Evolutionary conservation across 208 protist genomes (phyloP), one percentile per base, ranked within the genome.

Genomic region (Naegleria lovaniensis): DNA sequence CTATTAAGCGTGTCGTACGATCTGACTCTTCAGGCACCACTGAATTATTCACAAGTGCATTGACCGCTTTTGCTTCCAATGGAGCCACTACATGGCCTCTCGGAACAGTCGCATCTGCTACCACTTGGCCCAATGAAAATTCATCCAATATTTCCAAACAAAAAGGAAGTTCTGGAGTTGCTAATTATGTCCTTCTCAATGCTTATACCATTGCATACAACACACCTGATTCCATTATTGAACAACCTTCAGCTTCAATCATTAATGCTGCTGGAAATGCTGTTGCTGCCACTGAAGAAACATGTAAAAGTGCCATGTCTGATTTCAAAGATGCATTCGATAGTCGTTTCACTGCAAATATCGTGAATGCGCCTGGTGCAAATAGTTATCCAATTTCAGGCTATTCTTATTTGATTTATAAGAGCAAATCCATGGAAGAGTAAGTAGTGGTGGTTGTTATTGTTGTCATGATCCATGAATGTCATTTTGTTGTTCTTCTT

Each of bases 311-410:
- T 83, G 75, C 75, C 75, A 83, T 39, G 22, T 15, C 22, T 38
- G 75, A 83, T 83, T 83, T 83, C 33, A 16, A 83, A 83, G n/a
- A n/a, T 83, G 75, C 75, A 83, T 40, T n/a, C 33, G 75, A 83
- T 39, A 15, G 9, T 40, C 7, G 33, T 36, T 83, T 83, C 4
- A 15, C 33, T n/a, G 75, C 22, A 40, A 83, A 16, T 36, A 39
- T 83, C 5, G 33, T 83, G 0, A n/a, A 83, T 83, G 75, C 75
- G 6, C 75, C 75, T 19, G 75, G 75, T 83, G 22, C 0, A 39
- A 83, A 83, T 13, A 38, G 25, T 36, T 83, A 39, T n/a, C 75
- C 75, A 39, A 83, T 83, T 5, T 2, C 75, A 19, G 75, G 75
- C 13, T 83, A 40, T 39, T 40, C 33, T 36, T 83, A 83, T 83